Base-by-base conservation (phyloP, 352 stramenopile genomes). In the Albugo laibachii region DNA sequence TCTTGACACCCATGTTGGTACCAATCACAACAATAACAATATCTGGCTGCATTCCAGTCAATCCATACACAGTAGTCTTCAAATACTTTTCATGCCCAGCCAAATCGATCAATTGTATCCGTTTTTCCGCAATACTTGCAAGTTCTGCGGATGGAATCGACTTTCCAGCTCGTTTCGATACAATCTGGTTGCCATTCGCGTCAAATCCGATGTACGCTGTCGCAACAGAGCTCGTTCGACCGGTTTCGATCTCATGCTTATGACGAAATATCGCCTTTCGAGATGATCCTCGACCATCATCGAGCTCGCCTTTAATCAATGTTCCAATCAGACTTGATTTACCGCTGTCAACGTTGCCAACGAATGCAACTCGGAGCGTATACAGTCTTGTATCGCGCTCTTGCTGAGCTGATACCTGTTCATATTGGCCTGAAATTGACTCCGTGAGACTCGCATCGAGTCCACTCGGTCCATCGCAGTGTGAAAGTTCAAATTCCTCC, bases 11-110 rank as follows among this genome's bases (percentile, higher is more conserved):
- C 86, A 95, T 95, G 60, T 96, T 96, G 31, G 80, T 80, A 13
- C 88, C 88, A 1, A 95, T 69, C 0, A 98, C 73, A 15, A 98
- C 89, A 2, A 97, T 68, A 10, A 89, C 82, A 48, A 97, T 93
- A 65, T 98, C 92, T 5, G 92, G 88, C 56, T 97, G 87, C 66
- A 96, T 96, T 21, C 86, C 92, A 12, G 92, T 98, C 24, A 99
- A 83, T 6, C 95, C 95, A 69, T 97, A 97, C 41, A 98, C 95
- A 14, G 94, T 98, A 35, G 95, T 99, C 71, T 99, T 99, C 36
- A 99, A 71, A 66, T 99, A 99, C 55, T 97, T 97, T 52, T 99
- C 94, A 58, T 99, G 95, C 12, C 95, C 70, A 0, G 78, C 78
- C 45, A 92, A 55, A 45, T 92, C 78, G 47, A 92, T 92, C n/a